Evolutionary conservation across 1,139 yeast species (phyloP).

Genomic region (Yamadazyma pseudoaaseri): DNA sequence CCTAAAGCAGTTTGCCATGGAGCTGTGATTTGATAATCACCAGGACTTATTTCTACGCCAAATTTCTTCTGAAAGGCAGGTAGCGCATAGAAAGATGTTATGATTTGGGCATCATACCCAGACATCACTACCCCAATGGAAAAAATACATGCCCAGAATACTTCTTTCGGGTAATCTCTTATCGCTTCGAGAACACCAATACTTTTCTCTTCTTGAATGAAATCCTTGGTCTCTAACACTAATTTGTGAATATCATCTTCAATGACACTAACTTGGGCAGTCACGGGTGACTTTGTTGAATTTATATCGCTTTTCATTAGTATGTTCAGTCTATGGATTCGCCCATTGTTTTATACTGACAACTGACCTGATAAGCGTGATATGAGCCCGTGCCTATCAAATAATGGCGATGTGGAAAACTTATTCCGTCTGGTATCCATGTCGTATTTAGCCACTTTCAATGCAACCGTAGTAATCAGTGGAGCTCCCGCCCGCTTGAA

Average conservation of each 20-base stretch:
- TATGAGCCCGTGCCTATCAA: too few species aligned
- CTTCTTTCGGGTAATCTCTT: slow-evolving; percentile 1
- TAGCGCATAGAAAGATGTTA: slow-evolving; percentile 20
- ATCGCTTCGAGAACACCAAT: slow-evolving; percentile 2
- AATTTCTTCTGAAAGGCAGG: slow-evolving; percentile 20
- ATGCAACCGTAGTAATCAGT: too few species aligned
- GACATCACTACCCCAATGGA: slow-evolving; percentile 17
- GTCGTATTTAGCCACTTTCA: too few species aligned
- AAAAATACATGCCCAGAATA: slow-evolving; percentile 4
- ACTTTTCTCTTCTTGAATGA: slow-evolving; percentile 3
- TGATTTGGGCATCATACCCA: slow-evolving; percentile 22
- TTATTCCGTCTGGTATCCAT: too few species aligned
- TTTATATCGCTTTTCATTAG: too few species aligned
- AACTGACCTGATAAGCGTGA: too few species aligned
- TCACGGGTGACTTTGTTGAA: neutral
- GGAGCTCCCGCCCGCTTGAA: too few species aligned
- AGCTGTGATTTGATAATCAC: slow-evolving; percentile 18
- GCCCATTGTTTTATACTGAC: too few species aligned
- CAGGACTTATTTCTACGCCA: slow-evolving; percentile 18
- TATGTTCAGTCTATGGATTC: too few species aligned
- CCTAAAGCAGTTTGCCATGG: slow-evolving; percentile 22
- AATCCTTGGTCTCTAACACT: neutral
- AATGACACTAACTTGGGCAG: neutral
- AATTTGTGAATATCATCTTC: neutral
- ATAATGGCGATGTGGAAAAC: too few species aligned